phyloP scores from a whole-genome alignment of 768 basidiomycete genomes.

The Fomitopsis serialis region DNA sequence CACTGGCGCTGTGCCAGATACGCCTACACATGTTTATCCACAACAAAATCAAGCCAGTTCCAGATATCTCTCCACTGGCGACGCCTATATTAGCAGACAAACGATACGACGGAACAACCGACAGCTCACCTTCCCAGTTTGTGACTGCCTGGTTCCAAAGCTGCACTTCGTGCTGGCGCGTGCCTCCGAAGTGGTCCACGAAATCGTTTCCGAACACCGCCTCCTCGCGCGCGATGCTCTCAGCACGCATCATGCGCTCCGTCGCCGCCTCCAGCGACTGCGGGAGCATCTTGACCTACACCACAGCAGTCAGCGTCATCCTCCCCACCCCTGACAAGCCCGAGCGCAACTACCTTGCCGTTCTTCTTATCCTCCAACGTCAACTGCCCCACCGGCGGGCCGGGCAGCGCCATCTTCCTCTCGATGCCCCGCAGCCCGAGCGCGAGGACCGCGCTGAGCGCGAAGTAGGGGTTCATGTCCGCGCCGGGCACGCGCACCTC shows the following conservation, averaged over 20 bases:
- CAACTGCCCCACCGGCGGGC: constrained; percentile 63
- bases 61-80: constrained; percentile 76
- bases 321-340: background rate
- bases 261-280: constrained; percentile 78
- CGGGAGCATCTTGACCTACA: constrained; percentile 70
- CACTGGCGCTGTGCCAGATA: too few relatives aligned
- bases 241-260: constrained; percentile 66
- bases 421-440: constrained; percentile 86
- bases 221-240: constrained; percentile 76
- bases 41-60: constrained; percentile 53
- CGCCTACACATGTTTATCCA: too few relatives aligned
- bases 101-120: background rate
- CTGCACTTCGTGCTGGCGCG: constrained; percentile 86
- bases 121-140: constrained; percentile 79
- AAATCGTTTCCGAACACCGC: constrained; percentile 79
- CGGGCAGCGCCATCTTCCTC: constrained; percentile 61
- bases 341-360: constrained; percentile 40
- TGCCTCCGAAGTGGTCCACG: constrained; percentile 93
- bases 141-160: constrained; percentile 89
- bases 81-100: background rate
- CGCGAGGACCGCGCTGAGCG: constrained; percentile 81
- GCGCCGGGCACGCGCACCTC: constrained; percentile 96
- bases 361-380: constrained; percentile 50
- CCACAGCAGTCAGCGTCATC: constrained; percentile 1
- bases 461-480: constrained; percentile 93